A percentile compares a stretch with the other conserved stretches of the same genome.
These are phyloP conservation scores for Rhododendron molle DNA, from an alignment of 148 eudicot species.

Conservation along the genomic window DNA sequence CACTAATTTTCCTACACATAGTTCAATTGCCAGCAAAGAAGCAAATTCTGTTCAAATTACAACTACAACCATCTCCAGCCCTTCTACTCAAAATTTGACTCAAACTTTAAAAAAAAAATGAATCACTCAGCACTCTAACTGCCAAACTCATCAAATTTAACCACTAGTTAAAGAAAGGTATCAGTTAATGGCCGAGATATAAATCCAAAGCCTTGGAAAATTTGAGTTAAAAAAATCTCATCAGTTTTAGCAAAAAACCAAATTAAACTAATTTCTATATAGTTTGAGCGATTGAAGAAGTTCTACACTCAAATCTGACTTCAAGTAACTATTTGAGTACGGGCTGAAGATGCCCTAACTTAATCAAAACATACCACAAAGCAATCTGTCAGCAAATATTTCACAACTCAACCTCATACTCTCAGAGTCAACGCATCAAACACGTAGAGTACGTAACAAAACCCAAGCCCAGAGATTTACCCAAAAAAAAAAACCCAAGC, in stretches of 20 bases:
- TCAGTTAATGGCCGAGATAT: neutral
- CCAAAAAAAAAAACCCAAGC: conserved; percentile 27
- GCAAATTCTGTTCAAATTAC: conserved; percentile 2
- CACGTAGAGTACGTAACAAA: conserved; percentile 38
- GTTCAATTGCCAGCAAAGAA: conserved; percentile 1
- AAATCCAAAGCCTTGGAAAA: neutral
- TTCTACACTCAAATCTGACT: neutral
- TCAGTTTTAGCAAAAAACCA: neutral
- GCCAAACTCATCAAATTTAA: neutral
- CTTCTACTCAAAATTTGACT: neutral
- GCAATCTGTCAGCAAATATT: neutral
- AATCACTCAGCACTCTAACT: neutral
- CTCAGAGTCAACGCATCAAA: conserved; percentile 1
- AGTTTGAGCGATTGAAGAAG: neutral
- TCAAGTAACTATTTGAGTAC: neutral
- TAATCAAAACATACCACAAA: neutral
- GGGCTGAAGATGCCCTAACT: neutral
- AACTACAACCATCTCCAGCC: neutral
- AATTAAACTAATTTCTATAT: neutral
- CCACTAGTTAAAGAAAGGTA: neutral
- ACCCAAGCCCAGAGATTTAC: conserved; percentile 18
- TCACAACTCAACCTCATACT: neutral
- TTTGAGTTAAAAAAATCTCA: neutral
- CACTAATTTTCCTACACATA: too few relatives aligned
- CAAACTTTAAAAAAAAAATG: neutral